Conservation (phyloP, 257 asterid genomes). For the Lavandula angustifolia region DNA sequence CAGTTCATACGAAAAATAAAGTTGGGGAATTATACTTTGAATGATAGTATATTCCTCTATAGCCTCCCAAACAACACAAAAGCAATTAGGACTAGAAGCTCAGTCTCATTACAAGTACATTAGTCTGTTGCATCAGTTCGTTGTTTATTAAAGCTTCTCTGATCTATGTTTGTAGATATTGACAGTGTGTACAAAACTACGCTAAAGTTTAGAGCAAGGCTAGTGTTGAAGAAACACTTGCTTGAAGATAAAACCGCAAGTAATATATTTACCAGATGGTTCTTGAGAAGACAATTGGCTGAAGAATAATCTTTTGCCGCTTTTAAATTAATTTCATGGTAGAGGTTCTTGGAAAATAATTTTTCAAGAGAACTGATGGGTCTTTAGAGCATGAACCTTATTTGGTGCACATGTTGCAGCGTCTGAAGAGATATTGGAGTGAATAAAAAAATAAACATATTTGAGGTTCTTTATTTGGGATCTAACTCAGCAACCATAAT, state of each 20-base stretch:
- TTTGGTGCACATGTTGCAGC: too few species aligned
- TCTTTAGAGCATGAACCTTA: neutral
- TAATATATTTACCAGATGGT: neutral
- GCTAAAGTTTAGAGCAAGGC: neutral
- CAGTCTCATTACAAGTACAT: neutral
- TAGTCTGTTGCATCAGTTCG: neutral
- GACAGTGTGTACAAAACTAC: neutral
- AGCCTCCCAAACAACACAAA: constrained; percentile 10
- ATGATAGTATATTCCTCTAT: neutral
- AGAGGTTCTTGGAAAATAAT: neutral
- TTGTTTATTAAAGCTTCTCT: constrained; percentile 6
- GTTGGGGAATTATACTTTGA: neutral
- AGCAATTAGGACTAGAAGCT: neutral
- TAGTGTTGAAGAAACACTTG: neutral
- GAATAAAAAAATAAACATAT: neutral
- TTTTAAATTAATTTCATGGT: neutral
- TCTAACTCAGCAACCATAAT: neutral
- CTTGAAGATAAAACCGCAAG: constrained; percentile 1
- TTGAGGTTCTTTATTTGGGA: neutral
- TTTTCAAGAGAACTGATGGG: neutral
- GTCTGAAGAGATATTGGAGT: neutral
- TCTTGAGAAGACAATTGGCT: neutral
- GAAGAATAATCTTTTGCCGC: neutral
- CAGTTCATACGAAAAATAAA: constrained; percentile 29
- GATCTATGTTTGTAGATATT: neutral